Conservation (phyloP, 1,284 basidiomycete genomes). For the Sporisorium sorghi region DNA sequence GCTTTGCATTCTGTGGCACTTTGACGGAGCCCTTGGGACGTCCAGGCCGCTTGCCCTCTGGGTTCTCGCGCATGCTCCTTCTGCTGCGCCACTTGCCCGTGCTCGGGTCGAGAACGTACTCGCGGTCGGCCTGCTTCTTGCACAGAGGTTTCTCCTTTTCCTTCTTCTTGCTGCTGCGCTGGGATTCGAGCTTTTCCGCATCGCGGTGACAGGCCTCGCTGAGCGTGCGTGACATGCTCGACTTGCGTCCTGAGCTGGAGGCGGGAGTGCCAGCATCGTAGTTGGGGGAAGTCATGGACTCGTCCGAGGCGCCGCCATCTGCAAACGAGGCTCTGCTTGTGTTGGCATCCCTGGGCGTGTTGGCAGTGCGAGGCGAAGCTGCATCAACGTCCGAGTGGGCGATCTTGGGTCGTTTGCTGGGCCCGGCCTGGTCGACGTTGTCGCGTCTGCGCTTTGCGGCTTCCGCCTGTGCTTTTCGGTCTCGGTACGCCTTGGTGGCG, state of each 20-base stretch:
- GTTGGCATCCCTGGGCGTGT: slow-evolving; percentile 21
- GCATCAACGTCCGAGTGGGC: slow-evolving; percentile 25
- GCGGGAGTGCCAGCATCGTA: slow-evolving; percentile 25
- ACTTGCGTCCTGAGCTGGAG: slow-evolving; percentile 28
- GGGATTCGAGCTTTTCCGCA: slow-evolving; percentile 40
- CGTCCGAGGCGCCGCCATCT: slow-evolving; percentile 16
- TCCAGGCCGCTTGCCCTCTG: slow-evolving; percentile 44
- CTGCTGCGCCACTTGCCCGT: slow-evolving; percentile 54
- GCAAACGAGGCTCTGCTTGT: slow-evolving; percentile 3
- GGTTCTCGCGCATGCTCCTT: slow-evolving; percentile 58
- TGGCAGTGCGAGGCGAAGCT: slow-evolving; percentile 24
- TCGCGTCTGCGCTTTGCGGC: slow-evolving; percentile 31
- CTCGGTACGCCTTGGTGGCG: slow-evolving; percentile 33
- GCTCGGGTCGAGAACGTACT: slow-evolving; percentile 43
- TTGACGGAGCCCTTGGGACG: slow-evolving; percentile 51
- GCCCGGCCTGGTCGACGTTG: slow-evolving; percentile 3
- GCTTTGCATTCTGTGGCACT: slow-evolving; percentile 23
- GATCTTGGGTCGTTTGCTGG: slow-evolving; percentile 29
- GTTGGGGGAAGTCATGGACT: slow-evolving; percentile 29
- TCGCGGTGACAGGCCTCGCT: slow-evolving; percentile 52
- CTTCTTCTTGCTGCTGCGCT: slow-evolving; percentile 41
- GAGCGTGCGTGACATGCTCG: slow-evolving; percentile 47
- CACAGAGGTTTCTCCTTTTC: slow-evolving; percentile 36
- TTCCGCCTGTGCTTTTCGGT: slow-evolving; percentile 34
- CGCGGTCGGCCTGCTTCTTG: slow-evolving; percentile 46